Percentiles rank a stretch among this genome's conserved stretches.
Evolutionary conservation across 257 asterid genomes (phyloP).

Genomic region (Solanum corneliomulleri): DNA sequence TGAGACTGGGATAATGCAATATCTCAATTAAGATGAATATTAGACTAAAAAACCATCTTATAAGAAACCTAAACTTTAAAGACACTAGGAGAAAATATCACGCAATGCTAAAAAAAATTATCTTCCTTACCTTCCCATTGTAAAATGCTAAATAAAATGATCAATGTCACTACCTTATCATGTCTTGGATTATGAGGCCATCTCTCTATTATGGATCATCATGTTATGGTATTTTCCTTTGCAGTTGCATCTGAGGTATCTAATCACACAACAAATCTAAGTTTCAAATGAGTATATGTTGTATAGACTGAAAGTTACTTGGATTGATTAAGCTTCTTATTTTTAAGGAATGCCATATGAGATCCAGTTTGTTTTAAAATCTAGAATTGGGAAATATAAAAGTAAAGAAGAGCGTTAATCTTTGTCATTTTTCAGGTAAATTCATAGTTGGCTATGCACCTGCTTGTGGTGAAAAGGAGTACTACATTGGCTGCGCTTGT

Average conservation of each 20-base stretch:
- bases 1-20: neutral
- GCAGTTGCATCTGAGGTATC: neutral
- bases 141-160: neutral
- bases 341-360: neutral
- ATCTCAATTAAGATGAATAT: neutral
- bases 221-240: neutral
- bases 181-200: neutral
- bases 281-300: neutral
- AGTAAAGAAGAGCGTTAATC: neutral
- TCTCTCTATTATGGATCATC: neutral
- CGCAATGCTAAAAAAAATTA: neutral
- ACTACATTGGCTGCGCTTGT: conserved; percentile 84
- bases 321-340: neutral
- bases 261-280: neutral
- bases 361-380: neutral
- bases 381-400: neutral
- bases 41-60: neutral
- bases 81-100: neutral
- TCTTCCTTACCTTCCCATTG: neutral
- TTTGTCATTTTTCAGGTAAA: conserved; percentile 45
- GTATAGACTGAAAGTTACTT: neutral
- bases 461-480: conserved; percentile 87
- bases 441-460: conserved; percentile 73
- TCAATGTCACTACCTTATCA: neutral
- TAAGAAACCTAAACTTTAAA: neutral